A percentile compares a stretch with the other conserved stretches of the same genome.
Evolutionary conservation across 148 eudicot species (phyloP).

Genomic region (Persicaria tinctoria): DNA sequence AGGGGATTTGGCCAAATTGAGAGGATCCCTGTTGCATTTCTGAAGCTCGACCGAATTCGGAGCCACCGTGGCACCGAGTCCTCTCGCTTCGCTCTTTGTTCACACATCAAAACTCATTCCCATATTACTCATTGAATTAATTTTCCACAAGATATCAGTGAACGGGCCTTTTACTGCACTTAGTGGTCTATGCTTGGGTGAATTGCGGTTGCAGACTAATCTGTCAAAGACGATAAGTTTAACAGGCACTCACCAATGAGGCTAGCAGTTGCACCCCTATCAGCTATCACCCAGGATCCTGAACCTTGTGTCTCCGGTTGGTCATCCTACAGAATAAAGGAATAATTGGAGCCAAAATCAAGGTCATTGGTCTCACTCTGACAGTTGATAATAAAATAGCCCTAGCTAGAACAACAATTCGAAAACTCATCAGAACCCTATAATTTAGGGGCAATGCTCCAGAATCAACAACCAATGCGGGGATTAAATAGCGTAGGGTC

Average conservation of each 20-base stretch:
- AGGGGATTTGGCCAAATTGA: no score
- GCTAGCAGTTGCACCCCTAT: slow-evolving; percentile 79
- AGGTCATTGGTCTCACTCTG: not conserved
- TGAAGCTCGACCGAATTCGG: no score
- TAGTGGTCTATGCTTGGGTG: not conserved
- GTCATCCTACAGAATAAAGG: slow-evolving; percentile 47
- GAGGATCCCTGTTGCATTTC: no score
- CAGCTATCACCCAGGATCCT: slow-evolving; percentile 82
- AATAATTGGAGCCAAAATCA: not conserved
- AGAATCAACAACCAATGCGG: not conserved
- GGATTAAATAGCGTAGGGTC: not conserved
- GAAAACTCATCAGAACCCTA: not conserved
- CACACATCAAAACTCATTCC: no score
- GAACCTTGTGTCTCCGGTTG: slow-evolving; percentile 97
- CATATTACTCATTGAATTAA: no score
- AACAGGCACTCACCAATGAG: slow-evolving; percentile 62
- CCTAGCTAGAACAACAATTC: not conserved
- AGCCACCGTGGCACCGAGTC: no score
- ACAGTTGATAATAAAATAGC: not conserved
- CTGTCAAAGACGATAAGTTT: not conserved
- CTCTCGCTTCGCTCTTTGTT: no score
- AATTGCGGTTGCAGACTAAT: not conserved
- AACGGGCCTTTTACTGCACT: not conserved
- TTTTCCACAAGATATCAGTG: not conserved
- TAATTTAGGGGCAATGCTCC: not conserved